A percentile compares a stretch with the other conserved stretches of the same genome.
These are phyloP conservation scores for Talaromyces sp. DNA, from an alignment of 2,329 filamentous ascomycete genomes.

Conservation along the genomic window DNA sequence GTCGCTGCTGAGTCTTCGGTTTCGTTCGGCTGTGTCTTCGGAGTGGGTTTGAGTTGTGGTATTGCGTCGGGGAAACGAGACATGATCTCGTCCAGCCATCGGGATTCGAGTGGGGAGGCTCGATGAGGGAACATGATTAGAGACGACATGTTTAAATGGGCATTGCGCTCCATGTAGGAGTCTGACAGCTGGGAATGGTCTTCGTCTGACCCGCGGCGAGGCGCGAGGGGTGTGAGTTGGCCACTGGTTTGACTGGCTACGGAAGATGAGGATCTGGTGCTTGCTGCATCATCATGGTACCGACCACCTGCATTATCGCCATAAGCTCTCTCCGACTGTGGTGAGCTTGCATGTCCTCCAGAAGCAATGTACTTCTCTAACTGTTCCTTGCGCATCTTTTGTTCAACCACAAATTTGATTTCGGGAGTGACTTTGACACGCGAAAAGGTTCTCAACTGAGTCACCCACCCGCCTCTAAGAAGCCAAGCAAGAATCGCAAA, in stretches of 20 bases:
- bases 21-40: constrained; percentile 19
- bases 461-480: constrained; percentile 88
- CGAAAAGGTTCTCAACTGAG: constrained; percentile 84
- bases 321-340: constrained; percentile 16
- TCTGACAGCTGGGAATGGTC: constrained; percentile 30
- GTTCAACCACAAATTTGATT: constrained; percentile 75
- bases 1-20: constrained; percentile 26
- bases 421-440: constrained; percentile 82
- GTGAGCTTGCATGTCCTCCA: constrained; percentile 27
- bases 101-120: constrained; percentile 72
- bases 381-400: constrained; percentile 65
- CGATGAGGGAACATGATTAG: constrained; percentile 75
- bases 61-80: constrained; percentile 34
- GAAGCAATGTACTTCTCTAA: constrained; percentile 43
- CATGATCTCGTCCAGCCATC: constrained; percentile 58
- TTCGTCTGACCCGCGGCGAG: constrained; percentile 27
- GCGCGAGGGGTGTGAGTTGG: constrained; percentile 36
- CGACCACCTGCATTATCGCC: constrained; percentile 12
- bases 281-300: constrained; percentile 26
- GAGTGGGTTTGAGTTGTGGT: neutral
- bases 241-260: constrained; percentile 39
- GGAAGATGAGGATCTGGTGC: constrained; percentile 39
- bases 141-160: constrained; percentile 50
- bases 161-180: constrained; percentile 34
- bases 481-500: constrained; percentile 92